A percentile compares a stretch with the other conserved stretches of the same genome.
Evolutionary conservation across 192 early-diverging fungal species (phyloP).

Genomic region (Neocallimastix lanati): DNA sequence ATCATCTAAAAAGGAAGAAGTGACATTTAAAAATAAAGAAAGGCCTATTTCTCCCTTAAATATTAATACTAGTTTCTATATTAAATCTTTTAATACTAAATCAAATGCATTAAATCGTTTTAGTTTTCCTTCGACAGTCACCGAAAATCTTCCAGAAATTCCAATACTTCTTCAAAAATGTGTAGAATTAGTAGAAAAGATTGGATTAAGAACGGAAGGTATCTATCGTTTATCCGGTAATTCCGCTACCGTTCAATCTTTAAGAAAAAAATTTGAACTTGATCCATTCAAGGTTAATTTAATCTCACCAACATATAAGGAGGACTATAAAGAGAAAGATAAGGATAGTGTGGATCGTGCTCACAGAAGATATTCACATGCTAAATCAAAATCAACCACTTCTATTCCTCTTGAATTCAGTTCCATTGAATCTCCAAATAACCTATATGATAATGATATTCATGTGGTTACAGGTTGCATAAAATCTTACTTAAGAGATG

Average conservation of each 20-base stretch:
- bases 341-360: neutral
- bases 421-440: neutral
- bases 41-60: no score
- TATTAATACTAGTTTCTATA: neutral
- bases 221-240: conserved; percentile 67
- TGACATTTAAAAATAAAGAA: no score
- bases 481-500: conserved; percentile 23
- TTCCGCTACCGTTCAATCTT: conserved; percentile 42
- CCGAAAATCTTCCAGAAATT: conserved; percentile 12
- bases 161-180: conserved; percentile 51
- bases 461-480: conserved; percentile 29
- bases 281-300: neutral
- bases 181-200: conserved; percentile 41
- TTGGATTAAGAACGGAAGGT: conserved; percentile 53
- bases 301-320: neutral
- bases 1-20: no score
- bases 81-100: neutral
- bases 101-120: neutral
- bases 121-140: neutral
- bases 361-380: neutral
- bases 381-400: neutral
- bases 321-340: no score
- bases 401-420: neutral
- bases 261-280: conserved; percentile 32
- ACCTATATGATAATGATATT: conserved; percentile 30